These are phyloP conservation scores for Trichosporon sp. DNA, from an alignment of 1,284 basidiomycete species.

Conservation along the genomic window DNA sequence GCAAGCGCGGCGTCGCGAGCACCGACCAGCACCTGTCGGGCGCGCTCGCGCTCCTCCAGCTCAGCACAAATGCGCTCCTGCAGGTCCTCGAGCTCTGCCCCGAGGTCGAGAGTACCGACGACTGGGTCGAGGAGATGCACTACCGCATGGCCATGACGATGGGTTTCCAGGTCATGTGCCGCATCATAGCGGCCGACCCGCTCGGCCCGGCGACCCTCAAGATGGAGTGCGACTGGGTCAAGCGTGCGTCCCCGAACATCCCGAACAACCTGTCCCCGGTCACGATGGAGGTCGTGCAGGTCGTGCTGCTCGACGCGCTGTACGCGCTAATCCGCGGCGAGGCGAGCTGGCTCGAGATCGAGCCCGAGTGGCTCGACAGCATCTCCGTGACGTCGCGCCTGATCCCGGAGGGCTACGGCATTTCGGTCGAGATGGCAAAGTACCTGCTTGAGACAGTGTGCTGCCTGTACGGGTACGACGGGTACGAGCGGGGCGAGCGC, in stretches of 20 bases:
- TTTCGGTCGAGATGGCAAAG: conserved; percentile 12
- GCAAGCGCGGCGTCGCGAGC: conserved; percentile 3
- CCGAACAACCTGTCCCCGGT: not conserved
- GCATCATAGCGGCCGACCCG: conserved; percentile 5
- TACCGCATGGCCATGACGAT: conserved; percentile 7
- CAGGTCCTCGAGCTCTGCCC: conserved; percentile 1
- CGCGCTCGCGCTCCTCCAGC: conserved; percentile 5
- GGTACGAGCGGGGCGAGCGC: not conserved
- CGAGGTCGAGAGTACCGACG: not conserved
- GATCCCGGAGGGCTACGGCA: conserved; percentile 12
- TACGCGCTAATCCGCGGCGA: conserved; percentile 7
- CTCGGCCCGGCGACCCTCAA: not conserved
- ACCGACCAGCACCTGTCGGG: conserved; percentile 10
- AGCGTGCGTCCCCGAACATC: not conserved
- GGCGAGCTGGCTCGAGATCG: conserved; percentile 2
- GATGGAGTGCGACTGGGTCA: conserved; percentile 9
- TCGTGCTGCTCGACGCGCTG: conserved; percentile 3
- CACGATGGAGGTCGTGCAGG: conserved; percentile 7
- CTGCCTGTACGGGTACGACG: not conserved
- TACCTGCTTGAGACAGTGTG: conserved; percentile 4
- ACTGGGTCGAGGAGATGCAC: conserved; percentile 11
- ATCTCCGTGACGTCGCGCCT: conserved; percentile 4
- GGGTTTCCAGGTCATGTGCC: conserved; percentile 6
- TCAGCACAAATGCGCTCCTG: conserved; percentile 8
- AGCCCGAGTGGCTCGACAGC: conserved; percentile 9